Base-by-base conservation (phyloP, 2,329 filamentous ascomycete species). In the Aspergillus thermomutatus region DNA sequence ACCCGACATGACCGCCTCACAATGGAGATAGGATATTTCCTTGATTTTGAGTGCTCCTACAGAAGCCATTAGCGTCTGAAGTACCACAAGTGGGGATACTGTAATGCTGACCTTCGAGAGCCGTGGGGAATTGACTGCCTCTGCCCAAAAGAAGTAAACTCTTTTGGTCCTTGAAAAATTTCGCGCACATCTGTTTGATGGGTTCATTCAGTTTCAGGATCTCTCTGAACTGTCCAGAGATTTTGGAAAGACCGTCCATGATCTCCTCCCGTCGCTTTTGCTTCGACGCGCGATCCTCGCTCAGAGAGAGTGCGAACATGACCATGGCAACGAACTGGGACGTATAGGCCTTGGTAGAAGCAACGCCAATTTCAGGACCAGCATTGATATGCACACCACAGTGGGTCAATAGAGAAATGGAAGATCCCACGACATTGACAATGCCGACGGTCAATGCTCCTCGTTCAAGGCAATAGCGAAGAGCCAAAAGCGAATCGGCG, bases 301-400 rank as follows among this genome's bases (percentile, higher is more conserved):
- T 94, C 57, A 99, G 85, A 28, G 92, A 97, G 62, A 99, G 83
- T 6, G 94, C 94, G 71, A 99, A 97, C 94, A 99, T 99, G 79
- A 97, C 90, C 92, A 99, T 97, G 75, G 94, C 96, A 72, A 99
- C 91, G 77, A 97, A 99, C 76, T 99, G 94, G 49, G 94, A 97
- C 14, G 94, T 99, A 81, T 99, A 99, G 41, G 94, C 94, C 84
- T 99, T 99, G 77, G 94, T 99, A 49, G 93, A 97, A 59, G 94
- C 94, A 64, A 99, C 94, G 87, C 94, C 94, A 63, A 99, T 97
- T 78, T 99, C 94, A 53, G 94, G 94, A 56, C 94, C 94, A 66
- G 94, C 94, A 79, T 99, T 99, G 82, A 99, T 92, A 83, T 99
- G 94, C 55, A 99, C 94, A 92, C 94, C 94, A 71, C 94, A 99